These are phyloP conservation scores for Pseudonitzschia pungens DNA, from an alignment of 108 stramenopile species.

Conservation along the genomic window DNA sequence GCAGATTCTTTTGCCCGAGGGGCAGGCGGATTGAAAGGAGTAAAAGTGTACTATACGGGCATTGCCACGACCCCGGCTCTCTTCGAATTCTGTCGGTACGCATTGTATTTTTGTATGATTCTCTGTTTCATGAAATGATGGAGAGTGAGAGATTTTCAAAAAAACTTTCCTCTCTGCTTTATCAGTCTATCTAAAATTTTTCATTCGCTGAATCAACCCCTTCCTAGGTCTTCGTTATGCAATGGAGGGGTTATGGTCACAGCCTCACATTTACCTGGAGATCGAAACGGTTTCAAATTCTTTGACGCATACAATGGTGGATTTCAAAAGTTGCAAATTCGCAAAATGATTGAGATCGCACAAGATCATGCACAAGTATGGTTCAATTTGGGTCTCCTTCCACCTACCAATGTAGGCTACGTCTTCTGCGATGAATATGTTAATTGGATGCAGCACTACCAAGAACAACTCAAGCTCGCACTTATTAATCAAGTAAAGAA, in stretches of 20 bases:
- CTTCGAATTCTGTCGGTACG: slow-evolving; percentile 61
- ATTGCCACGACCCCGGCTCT: slow-evolving; percentile 76
- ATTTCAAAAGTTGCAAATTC: slow-evolving; percentile 20
- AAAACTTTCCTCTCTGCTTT: background rate
- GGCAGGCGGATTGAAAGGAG: slow-evolving; percentile 44
- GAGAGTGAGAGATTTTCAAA: background rate
- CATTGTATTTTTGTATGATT: background rate
- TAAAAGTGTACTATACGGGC: slow-evolving; percentile 62
- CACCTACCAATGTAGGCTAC: slow-evolving; percentile 62
- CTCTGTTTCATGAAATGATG: background rate
- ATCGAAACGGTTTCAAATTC: slow-evolving; percentile 85
- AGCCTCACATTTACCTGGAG: slow-evolving; percentile 76
- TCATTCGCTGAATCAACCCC: background rate
- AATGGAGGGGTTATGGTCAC: slow-evolving; percentile 82
- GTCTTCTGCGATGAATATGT: slow-evolving; percentile 69
- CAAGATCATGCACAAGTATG: slow-evolving; percentile 44
- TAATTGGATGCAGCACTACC: slow-evolving; percentile 71
- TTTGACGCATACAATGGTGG: slow-evolving; percentile 43
- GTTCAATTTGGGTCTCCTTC: slow-evolving; percentile 62
- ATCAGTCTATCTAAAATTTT: background rate
- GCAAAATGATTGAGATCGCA: slow-evolving; percentile 41
- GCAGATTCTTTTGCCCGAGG: slow-evolving; percentile 74
- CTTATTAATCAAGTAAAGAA: slow-evolving; percentile 45
- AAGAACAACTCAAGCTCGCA: slow-evolving; percentile 43
- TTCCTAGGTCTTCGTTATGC: slow-evolving; percentile 44